phyloP scores from a whole-genome alignment of 2,329 filamentous ascomycete genomes.

The Cercospora brassicicola region DNA sequence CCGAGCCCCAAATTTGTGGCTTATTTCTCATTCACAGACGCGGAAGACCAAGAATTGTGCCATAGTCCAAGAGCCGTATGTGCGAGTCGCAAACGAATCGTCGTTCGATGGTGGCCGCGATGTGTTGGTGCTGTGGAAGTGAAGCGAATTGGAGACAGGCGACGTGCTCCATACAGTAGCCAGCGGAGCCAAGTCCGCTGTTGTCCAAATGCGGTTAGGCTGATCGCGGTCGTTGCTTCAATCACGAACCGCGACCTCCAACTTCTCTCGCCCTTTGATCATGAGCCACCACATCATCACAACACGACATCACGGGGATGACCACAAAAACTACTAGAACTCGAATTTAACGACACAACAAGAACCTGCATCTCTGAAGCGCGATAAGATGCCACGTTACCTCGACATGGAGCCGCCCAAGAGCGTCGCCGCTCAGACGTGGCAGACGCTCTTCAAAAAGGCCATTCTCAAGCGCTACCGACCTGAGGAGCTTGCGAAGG shows the following conservation, averaged over 20 bases:
- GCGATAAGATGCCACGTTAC: slow-evolving; percentile 21
- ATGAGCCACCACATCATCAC: not conserved
- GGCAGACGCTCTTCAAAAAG: slow-evolving; percentile 26
- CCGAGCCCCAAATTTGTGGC: no score
- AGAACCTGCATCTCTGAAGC: not conserved
- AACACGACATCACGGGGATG: not conserved
- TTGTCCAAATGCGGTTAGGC: not conserved
- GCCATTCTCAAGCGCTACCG: slow-evolving; percentile 23
- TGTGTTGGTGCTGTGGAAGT: no score
- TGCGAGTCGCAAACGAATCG: no score
- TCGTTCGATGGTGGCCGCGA: no score
- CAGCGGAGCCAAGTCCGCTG: not conserved
- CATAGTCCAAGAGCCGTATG: no score
- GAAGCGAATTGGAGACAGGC: not conserved
- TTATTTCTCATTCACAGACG: no score
- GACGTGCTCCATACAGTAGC: no score
- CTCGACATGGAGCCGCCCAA: slow-evolving; percentile 16
- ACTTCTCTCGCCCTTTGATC: not conserved
- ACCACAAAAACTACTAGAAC: not conserved
- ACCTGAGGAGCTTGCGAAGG: slow-evolving; percentile 14
- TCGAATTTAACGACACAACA: not conserved
- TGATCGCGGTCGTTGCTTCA: not conserved
- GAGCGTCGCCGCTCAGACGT: slow-evolving; percentile 20
- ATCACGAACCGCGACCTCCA: not conserved
- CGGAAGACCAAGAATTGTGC: no score